These are phyloP conservation scores for Penicillium sp. DNA, from an alignment of 2,329 filamentous ascomycete species.

Conservation along the genomic window DNA sequence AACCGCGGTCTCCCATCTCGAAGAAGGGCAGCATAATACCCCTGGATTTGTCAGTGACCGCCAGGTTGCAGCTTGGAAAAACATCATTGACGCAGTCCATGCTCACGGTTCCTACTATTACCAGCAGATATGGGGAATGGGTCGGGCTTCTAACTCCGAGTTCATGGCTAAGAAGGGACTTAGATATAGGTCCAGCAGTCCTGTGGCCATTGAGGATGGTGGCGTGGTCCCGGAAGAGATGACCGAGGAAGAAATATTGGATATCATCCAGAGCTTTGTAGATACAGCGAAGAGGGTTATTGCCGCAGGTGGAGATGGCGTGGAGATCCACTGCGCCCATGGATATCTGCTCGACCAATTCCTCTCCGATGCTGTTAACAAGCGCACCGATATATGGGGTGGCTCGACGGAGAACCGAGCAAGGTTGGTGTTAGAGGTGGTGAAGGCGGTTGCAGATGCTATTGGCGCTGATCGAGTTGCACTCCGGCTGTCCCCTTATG, in stretches of 20 bases:
- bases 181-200: constrained; percentile 23
- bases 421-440: constrained; percentile 53
- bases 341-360: constrained; percentile 54
- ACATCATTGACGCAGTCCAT: constrained; percentile 61
- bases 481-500: constrained; percentile 41
- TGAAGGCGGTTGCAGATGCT: constrained; percentile 50
- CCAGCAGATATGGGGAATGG: constrained; percentile 60
- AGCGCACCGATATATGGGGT: constrained; percentile 48
- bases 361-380: constrained; percentile 45
- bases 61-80: constrained; percentile 60
- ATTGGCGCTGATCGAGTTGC: constrained; percentile 25
- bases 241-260: constrained; percentile 41
- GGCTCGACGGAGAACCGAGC: constrained; percentile 50
- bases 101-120: constrained; percentile 58
- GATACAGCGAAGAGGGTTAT: constrained; percentile 50
- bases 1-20: constrained; percentile 47
- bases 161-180: constrained; percentile 19
- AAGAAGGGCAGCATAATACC: constrained; percentile 48
- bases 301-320: constrained; percentile 51
- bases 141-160: constrained; percentile 49
- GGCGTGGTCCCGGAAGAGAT: constrained; percentile 29
- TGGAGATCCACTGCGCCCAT: constrained; percentile 49
- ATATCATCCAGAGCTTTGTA: constrained; percentile 40
- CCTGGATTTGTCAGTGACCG: constrained; percentile 56
- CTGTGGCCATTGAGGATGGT: constrained; percentile 20